A percentile compares a stretch with the other conserved stretches of the same genome.
These are phyloP conservation scores for Cladophialophora bantiana DNA, from an alignment of 2,329 filamentous ascomycete genomes.

Conservation along the genomic window DNA sequence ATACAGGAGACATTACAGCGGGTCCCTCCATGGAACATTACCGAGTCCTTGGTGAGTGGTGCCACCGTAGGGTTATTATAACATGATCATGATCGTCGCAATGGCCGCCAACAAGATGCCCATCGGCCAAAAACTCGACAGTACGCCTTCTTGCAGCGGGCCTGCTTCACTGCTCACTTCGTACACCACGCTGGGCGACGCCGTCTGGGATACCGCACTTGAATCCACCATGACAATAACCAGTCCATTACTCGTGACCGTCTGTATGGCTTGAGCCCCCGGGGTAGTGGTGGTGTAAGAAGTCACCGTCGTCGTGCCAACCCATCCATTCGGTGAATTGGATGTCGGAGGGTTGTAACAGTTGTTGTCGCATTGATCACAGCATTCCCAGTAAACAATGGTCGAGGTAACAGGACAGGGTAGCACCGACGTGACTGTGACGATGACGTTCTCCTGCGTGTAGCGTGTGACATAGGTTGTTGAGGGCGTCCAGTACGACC, in stretches of 20 bases:
- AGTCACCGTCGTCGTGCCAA: slow-evolving; percentile 35
- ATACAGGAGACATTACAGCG: neutral
- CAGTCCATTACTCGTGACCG: slow-evolving; percentile 34
- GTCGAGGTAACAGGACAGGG: slow-evolving; percentile 37
- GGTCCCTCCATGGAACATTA: neutral
- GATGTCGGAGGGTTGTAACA: slow-evolving; percentile 25
- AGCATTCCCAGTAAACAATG: slow-evolving; percentile 35
- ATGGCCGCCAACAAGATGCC: slow-evolving; percentile 27
- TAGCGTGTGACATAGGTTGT: slow-evolving; percentile 35
- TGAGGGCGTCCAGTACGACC: slow-evolving; percentile 32
- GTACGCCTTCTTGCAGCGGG: slow-evolving; percentile 21
- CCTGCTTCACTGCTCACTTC: slow-evolving; percentile 30
- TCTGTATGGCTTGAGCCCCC: slow-evolving; percentile 9
- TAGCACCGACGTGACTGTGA: slow-evolving; percentile 35
- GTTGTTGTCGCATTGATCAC: slow-evolving; percentile 35
- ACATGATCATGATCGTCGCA: slow-evolving; percentile 34
- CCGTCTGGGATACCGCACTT: slow-evolving; percentile 1
- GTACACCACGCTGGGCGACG: slow-evolving; percentile 31
- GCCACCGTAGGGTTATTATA: slow-evolving; percentile 13
- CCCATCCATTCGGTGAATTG: slow-evolving; percentile 4
- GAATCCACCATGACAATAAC: slow-evolving; percentile 33
- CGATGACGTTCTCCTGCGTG: slow-evolving; percentile 33
- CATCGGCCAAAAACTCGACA: slow-evolving; percentile 27
- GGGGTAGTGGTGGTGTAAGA: slow-evolving; percentile 36
- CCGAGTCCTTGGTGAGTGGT: neutral